Evolutionary conservation across 768 basidiomycete genomes (phyloP).

Genomic region (Auricularia sp.): DNA sequence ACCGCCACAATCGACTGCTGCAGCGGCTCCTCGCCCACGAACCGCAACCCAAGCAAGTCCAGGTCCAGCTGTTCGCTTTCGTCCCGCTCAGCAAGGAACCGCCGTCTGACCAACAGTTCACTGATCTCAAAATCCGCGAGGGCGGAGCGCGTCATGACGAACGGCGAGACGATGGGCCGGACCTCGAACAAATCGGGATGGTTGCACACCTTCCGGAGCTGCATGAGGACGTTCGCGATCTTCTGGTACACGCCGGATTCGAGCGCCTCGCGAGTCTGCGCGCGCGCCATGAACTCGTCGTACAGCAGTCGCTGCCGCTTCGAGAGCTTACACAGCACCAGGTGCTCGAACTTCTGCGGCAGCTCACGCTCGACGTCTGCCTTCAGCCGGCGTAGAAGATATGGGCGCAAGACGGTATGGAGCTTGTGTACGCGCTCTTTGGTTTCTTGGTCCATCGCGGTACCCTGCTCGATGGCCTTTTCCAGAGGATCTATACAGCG

Average conservation of each 20-base stretch:
- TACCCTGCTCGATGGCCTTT: constrained; percentile 83
- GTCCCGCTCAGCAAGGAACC: constrained; percentile 47
- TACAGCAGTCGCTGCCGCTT: constrained; percentile 92
- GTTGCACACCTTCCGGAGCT: constrained; percentile 92
- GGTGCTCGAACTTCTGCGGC: constrained; percentile 88
- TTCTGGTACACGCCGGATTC: constrained; percentile 80
- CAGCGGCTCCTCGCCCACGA: constrained; percentile 43
- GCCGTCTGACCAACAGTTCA: constrained; percentile 75
- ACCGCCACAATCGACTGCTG: constrained; percentile 23
- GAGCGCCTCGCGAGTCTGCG: constrained; percentile 73
- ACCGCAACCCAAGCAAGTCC: constrained; percentile 53
- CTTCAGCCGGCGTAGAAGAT: constrained; percentile 90
- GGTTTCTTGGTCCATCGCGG: constrained; percentile 67
- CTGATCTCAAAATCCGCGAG: constrained; percentile 76
- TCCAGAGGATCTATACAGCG: constrained; percentile 75
- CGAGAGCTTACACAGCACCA: constrained; percentile 78
- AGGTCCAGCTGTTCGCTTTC: constrained; percentile 41
- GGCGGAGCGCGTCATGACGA: constrained; percentile 64
- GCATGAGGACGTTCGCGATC: constrained; percentile 94
- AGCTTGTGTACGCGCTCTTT: constrained; percentile 76
- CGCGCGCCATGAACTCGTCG: constrained; percentile 90
- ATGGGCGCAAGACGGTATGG: constrained; percentile 93
- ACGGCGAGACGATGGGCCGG: constrained; percentile 72
- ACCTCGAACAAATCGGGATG: constrained; percentile 91
- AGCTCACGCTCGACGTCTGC: constrained; percentile 95